Conservation (phyloP, 2,329 filamentous ascomycete genomes). For the Aciculosporium take region DNA sequence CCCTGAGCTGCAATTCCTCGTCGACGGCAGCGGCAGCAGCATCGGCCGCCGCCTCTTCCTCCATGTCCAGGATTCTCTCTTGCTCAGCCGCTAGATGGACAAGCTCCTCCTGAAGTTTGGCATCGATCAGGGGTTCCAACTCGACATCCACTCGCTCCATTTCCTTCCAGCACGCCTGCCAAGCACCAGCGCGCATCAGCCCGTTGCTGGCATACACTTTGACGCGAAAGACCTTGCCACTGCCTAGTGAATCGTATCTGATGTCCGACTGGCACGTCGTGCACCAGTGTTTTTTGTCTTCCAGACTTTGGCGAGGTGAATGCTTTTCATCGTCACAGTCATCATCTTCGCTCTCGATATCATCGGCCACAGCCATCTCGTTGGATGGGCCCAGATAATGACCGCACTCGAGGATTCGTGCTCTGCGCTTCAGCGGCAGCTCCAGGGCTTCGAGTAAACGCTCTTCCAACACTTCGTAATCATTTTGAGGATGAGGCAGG, state of each 20-base stretch:
- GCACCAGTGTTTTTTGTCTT: constrained; percentile 38
- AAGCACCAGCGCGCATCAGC: constrained; percentile 79
- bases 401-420: constrained; percentile 59
- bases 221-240: constrained; percentile 53
- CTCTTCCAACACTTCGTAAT: constrained; percentile 70
- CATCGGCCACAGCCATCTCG: constrained; percentile 26
- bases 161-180: constrained; percentile 87
- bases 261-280: constrained; percentile 41
- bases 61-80: constrained; percentile 24
- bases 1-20: constrained; percentile 12
- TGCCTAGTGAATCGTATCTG: constrained; percentile 36
- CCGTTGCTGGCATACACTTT: constrained; percentile 93
- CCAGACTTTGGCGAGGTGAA: constrained; percentile 10
- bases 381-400: constrained; percentile 56
- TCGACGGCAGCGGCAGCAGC: constrained; percentile 6
- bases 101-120: constrained; percentile 43
- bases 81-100: constrained; percentile 36
- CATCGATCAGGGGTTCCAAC: constrained; percentile 58
- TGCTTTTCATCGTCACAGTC: constrained; percentile 22
- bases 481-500: constrained; percentile 63
- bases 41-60: constrained; percentile 11
- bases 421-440: constrained; percentile 47
- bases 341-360: constrained; percentile 33
- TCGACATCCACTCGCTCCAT: constrained; percentile 99
- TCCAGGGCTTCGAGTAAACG: constrained; percentile 61